Evolutionary conservation across 345 rosid genomes (phyloP).

Genomic region (Dimocarpus longan): DNA sequence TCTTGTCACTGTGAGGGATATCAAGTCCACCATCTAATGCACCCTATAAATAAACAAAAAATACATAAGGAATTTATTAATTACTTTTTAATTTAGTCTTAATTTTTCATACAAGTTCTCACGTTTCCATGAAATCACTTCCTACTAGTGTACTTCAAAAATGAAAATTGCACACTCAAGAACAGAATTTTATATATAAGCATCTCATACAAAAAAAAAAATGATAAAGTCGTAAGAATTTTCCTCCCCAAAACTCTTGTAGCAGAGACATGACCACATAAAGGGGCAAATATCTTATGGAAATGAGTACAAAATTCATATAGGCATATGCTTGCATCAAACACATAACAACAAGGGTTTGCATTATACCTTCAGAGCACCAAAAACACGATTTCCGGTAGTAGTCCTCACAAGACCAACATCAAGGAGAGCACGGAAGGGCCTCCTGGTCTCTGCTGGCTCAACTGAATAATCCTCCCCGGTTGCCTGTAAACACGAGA

Average conservation of each 20-base stretch:
- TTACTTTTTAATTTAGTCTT: neutral
- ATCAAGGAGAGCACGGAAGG: constrained; percentile 83
- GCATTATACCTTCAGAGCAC: constrained; percentile 64
- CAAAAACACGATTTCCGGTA: constrained; percentile 78
- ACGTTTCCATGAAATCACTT: neutral
- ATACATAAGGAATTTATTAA: no score
- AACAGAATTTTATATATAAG: neutral
- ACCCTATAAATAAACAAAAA: constrained; percentile 38
- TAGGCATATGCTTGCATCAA: neutral
- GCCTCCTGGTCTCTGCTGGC: constrained; percentile 68
- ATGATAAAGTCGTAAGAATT: no score
- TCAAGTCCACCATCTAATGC: constrained; percentile 81
- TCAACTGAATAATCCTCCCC: constrained; percentile 80
- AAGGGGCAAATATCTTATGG: neutral
- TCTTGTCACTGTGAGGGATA: constrained; percentile 77
- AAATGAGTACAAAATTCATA: neutral
- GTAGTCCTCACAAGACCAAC: constrained; percentile 77
- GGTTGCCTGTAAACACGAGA: constrained; percentile 42
- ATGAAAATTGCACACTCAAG: neutral
- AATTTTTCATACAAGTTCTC: neutral
- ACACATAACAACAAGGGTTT: neutral
- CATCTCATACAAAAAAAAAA: neutral
- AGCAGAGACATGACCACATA: neutral
- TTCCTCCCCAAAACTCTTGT: neutral
- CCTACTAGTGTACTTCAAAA: no score